These are phyloP conservation scores for Hypoxylon lienhwacheense DNA, from an alignment of 495 filamentous ascomycete species.

Conservation along the genomic window DNA sequence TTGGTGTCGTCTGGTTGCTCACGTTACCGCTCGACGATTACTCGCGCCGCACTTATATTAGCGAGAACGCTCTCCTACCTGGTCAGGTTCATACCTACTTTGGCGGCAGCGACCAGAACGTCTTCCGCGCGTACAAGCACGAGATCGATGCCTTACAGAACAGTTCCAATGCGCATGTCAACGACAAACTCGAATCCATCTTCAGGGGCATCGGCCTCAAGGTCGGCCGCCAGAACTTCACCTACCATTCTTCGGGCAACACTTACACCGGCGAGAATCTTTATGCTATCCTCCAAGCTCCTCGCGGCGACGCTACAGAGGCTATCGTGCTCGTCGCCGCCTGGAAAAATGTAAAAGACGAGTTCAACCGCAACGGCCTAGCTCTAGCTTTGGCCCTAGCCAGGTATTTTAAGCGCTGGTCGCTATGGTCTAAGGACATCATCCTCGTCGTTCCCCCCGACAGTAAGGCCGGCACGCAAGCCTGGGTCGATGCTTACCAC, in stretches of 20 bases:
- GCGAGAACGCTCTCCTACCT: conserved; percentile 93
- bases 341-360: conserved; percentile 80
- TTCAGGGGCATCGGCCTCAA: conserved; percentile 78
- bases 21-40: conserved; percentile 92
- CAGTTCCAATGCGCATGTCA: conserved; percentile 56
- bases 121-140: conserved; percentile 88
- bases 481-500: conserved; percentile 98
- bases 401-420: conserved; percentile 96
- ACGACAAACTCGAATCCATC: conserved; percentile 71
- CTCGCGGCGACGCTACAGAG: conserved; percentile 95
- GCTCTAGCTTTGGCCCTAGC: conserved; percentile 83
- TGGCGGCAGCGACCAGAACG: conserved; percentile 89
- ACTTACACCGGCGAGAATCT: conserved; percentile 82
- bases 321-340: conserved; percentile 89
- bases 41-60: conserved; percentile 92
- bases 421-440: conserved; percentile 97
- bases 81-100: conserved; percentile 99
- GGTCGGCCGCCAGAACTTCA: conserved; percentile 73
- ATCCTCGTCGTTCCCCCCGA: conserved; percentile 88
- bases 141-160: conserved; percentile 70
- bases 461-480: conserved; percentile 86
- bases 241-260: conserved; percentile 76
- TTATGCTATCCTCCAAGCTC: conserved; percentile 93
- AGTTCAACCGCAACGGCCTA: conserved; percentile 83
- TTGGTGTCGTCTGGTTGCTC: conserved; percentile 90